Conservation (phyloP, 176 grass and related monocot species). For the Secale cereale region DNA sequence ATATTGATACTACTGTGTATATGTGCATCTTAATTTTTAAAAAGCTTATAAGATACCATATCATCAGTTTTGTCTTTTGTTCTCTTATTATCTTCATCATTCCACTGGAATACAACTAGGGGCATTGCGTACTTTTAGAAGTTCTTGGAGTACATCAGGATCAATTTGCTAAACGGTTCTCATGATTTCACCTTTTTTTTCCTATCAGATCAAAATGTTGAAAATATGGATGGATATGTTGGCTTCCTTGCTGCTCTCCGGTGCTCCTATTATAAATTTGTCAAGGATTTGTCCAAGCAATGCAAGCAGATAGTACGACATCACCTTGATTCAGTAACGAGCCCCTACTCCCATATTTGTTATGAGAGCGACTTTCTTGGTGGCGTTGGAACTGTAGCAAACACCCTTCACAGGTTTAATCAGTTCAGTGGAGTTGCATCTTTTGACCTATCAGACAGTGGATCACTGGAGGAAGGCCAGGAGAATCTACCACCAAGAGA, state of each 20-base stretch:
- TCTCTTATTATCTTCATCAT: slow-evolving; percentile 12
- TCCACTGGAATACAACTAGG: neutral
- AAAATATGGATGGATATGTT: slow-evolving; percentile 88
- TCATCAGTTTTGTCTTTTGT: neutral
- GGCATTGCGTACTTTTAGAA: neutral
- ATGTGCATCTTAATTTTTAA: neutral
- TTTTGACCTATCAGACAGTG: slow-evolving; percentile 75
- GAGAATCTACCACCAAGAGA: slow-evolving; percentile 87
- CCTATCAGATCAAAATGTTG: slow-evolving; percentile 56
- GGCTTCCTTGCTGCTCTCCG: slow-evolving; percentile 89
- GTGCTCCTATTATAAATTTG: slow-evolving; percentile 78
- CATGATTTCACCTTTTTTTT: neutral
- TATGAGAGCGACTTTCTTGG: slow-evolving; percentile 61
- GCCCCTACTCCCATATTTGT: slow-evolving; percentile 86
- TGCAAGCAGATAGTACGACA: slow-evolving; percentile 91
- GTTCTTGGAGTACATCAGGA: neutral
- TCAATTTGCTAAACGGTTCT: slow-evolving; percentile 10
- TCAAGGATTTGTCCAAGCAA: slow-evolving; percentile 79
- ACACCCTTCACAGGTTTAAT: slow-evolving; percentile 51
- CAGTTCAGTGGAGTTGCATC: slow-evolving; percentile 54
- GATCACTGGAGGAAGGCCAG: slow-evolving; percentile 49
- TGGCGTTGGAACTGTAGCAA: slow-evolving; percentile 41
- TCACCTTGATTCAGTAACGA: slow-evolving; percentile 85
- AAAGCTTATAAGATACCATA: neutral
- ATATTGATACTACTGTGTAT: slow-evolving; percentile 9